Percentiles rank a stretch among this genome's conserved stretches.
phyloP scores from a whole-genome alignment of 352 stramenopile species.

The Globisporangium cylindrosporum region DNA sequence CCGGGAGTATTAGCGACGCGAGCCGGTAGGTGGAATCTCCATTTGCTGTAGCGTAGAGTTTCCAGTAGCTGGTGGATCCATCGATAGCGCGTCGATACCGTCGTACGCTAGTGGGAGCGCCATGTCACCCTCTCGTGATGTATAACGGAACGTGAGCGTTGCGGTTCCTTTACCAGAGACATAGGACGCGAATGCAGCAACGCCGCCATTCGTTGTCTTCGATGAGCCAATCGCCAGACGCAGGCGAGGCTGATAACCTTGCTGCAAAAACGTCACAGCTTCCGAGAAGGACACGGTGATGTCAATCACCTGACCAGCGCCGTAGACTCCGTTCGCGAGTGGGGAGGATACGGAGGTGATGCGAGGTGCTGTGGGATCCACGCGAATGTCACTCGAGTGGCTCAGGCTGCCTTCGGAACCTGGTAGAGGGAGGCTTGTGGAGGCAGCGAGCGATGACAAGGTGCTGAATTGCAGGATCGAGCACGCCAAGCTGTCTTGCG shows the following conservation, averaged over 20 bases:
- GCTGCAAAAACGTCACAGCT: conserved; percentile 27
- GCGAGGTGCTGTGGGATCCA: conserved; percentile 42
- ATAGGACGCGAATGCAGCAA: conserved; percentile 31
- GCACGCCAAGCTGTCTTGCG: conserved; percentile 38
- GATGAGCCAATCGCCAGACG: conserved; percentile 33
- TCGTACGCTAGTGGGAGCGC: conserved; percentile 55
- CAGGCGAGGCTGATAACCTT: conserved; percentile 25
- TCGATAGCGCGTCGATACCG: conserved; percentile 48
- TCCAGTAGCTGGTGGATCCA: conserved; percentile 6
- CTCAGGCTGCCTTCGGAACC: conserved; percentile 44
- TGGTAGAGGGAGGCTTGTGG: conserved; percentile 38
- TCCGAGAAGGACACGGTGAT: conserved; percentile 58
- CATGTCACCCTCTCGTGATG: conserved; percentile 40
- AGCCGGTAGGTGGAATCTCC: conserved; percentile 26
- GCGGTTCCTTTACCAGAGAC: conserved; percentile 33
- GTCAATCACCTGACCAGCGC: conserved; percentile 51
- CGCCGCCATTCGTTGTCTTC: background rate
- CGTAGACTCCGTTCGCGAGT: conserved; percentile 50
- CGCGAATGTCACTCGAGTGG: conserved; percentile 28
- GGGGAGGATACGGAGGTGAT: conserved; percentile 47
- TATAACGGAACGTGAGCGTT: conserved; percentile 41
- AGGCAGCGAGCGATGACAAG: conserved; percentile 35
- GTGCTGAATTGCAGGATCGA: conserved; percentile 48
- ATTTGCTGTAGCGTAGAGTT: conserved; percentile 23
- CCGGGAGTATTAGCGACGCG: conserved; percentile 42